These are phyloP conservation scores for Podaxis sp. DNA, from an alignment of 768 basidiomycete species.

Conservation along the genomic window DNA sequence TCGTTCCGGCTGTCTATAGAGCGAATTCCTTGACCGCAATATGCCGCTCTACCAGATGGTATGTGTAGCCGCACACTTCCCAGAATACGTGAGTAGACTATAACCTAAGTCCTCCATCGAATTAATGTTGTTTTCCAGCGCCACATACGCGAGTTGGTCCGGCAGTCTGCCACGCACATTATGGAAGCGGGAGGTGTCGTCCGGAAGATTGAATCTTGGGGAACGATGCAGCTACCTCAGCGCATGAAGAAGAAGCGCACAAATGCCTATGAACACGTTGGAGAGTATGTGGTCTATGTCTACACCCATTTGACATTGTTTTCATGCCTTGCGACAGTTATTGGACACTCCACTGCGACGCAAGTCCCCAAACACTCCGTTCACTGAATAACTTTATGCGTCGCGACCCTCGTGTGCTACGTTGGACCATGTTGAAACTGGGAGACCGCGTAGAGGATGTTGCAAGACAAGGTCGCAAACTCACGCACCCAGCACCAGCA, in stretches of 20 bases:
- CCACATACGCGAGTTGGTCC: slow-evolving; percentile 74
- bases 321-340: slow-evolving; percentile 48
- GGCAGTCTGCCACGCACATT: slow-evolving; percentile 66
- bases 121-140: slow-evolving; percentile 37
- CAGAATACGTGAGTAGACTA: slow-evolving; percentile 60
- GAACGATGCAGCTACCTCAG: slow-evolving; percentile 70
- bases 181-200: slow-evolving; percentile 80
- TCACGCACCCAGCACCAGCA: slow-evolving; percentile 11
- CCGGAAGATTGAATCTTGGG: slow-evolving; percentile 73
- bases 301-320: background rate
- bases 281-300: slow-evolving; percentile 63
- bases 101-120: background rate
- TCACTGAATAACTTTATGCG: slow-evolving; percentile 68
- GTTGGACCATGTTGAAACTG: slow-evolving; percentile 78
- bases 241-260: slow-evolving; percentile 65
- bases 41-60: slow-evolving; percentile 92
- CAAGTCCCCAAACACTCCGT: slow-evolving; percentile 67
- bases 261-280: slow-evolving; percentile 43
- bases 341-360: slow-evolving; percentile 91
- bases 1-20: background rate
- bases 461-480: slow-evolving; percentile 48
- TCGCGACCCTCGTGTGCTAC: slow-evolving; percentile 77
- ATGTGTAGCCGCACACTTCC: slow-evolving; percentile 76
- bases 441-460: slow-evolving; percentile 74
- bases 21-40: slow-evolving; percentile 16